Base-by-base conservation (phyloP, 1,139 yeast genomes). In the Pichia sp. region DNA sequence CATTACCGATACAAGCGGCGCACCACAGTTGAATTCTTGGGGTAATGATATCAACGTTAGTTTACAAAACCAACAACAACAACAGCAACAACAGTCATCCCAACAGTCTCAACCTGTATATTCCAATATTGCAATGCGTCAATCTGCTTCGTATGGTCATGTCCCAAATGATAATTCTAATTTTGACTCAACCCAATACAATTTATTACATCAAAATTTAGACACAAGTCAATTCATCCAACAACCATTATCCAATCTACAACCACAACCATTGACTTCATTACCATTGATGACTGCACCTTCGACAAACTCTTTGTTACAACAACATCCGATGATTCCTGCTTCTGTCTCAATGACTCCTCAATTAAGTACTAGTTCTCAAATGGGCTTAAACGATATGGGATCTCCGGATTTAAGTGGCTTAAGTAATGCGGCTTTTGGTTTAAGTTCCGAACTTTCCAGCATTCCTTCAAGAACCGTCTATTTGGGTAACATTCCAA, bases 401-500 rank as follows among this genome's bases (percentile, higher is more conserved):
- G 14, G 40, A 14, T 42, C 53, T 8, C 46, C 47, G 11, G 50
- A 50, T 34, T n/a, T 35, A 39, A 34, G 42, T 33, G 12, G 8
- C 30, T 3, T 32, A 32, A n/a, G 4, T 15, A 32, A 15, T 32
- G 14, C 32, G 4, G 15, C 20, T 19, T 31, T 36, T 11, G 33
- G 17, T 21, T 22, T 36, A n/a, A 33, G 40, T n/a, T 31, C 44
- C 21, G 45, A 50, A 27, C 33, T 42, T 5, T 43, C 53, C 14
- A 27, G 30, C 17, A 37, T 43, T 24, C 85, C 90, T 28, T 82
- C 89, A 18, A 77, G 97, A 63, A 89, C 98, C 0, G 96, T 93
- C 8, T 89, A 90, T 63, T 72, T 93, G 58, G 97, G 97, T 12
- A 90, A 89, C 62, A 77, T 93, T 38, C 97, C 98, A 1, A 68